These are phyloP conservation scores for Sorghum bicolor DNA, from an alignment of 176 grass and related monocot genomes.

Conservation along the genomic window Sorghum_bicolor_NCBIv3 NC_012870.2:62483001-62483500, in stretches of 20 bases:
- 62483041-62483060: conserved; percentile 84
- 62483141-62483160: conserved; percentile 57
- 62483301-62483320: conserved; percentile 96
- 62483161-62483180: not conserved
- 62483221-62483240: conserved; percentile 6
- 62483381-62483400: conserved; percentile 20
- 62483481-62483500: not conserved
- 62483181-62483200: not conserved
- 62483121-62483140: conserved; percentile 65
- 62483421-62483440: not conserved
- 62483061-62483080: conserved; percentile 87
- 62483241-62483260: conserved; percentile 96
- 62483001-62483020: conserved; percentile 79
- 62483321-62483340: conserved; percentile 89
- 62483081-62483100: conserved; percentile 94
- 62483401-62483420: not conserved
- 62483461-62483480: conserved; percentile 42
- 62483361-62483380: conserved; percentile 91
- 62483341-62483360: conserved; percentile 86
- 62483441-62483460: not conserved
- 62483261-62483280: conserved; percentile 92
- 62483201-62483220: conserved; percentile 1
- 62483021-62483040: conserved; percentile 78
- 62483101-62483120: conserved; percentile 87
- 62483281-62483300: conserved; percentile 97